Base-by-base conservation (phyloP, 768 basidiomycete genomes). In the Exsudoporus frostii region DNA sequence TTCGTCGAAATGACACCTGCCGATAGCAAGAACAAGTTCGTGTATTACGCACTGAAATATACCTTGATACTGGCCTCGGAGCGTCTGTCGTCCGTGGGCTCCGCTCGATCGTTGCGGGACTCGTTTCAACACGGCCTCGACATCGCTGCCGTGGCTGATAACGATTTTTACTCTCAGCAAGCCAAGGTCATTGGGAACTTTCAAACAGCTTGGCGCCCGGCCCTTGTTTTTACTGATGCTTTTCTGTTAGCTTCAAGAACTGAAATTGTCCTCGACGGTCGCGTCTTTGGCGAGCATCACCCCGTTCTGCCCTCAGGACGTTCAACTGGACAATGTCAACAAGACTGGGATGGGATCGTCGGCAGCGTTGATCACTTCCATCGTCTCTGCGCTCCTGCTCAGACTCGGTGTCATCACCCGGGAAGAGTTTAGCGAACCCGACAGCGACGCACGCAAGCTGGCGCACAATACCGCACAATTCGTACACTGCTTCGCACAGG, bases 281-380 rank as follows among this genome's bases (percentile, higher is more conserved):
- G 73, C 71, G 0, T 90, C 88, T 0, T 79, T 97, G 27, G 66
- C 75, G 1, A 73, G 78, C 45, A 81, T 98, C n/a, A 74, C 83
- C 4, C 89, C 90, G 0, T 98, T 98, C 74, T 76, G 74, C 30
- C 75, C 79, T 24, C 85, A 90, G 15, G 81, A 84, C 51, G 86
- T 88, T 44, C 73, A 70, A 1, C 76, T 99, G 34, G 73, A 79
- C 1, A 74, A 90, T 45, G 95, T 96, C n/a, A 94, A 98, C 79
- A 99, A 99, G 74, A 98, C 97, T 0, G 97, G 97, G 9, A 83
- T 98, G 44, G 97, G 97, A 37, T 98, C 95, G 7, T 97, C 94
- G 3, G 97, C 97, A 6, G 93, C 97, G 0, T 81, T 99, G 57
- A 97, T 98, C 68, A 98, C 97, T 2, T 96, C 96, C 40, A 82